Conservation (phyloP, 2,329 filamentous ascomycete species). For the Gremmenia infestans region DNA sequence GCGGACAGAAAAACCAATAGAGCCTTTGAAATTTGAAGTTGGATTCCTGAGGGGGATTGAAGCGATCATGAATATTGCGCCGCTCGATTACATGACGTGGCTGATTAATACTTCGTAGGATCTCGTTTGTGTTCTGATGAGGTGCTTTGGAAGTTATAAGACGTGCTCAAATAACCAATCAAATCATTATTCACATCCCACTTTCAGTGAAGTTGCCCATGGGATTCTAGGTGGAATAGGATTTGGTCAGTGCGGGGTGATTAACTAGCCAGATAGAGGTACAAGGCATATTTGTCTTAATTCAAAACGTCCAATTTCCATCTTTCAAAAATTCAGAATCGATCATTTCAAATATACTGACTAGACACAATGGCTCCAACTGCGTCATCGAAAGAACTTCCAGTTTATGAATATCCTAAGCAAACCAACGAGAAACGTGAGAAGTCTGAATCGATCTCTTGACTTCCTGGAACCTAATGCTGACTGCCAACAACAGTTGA, state of each 20-base stretch:
- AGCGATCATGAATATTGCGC: slow-evolving; percentile 10
- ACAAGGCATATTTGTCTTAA: too few relatives aligned
- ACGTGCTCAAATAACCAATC: neutral
- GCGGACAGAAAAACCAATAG: neutral
- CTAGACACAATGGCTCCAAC: neutral
- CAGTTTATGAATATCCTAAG: slow-evolving; percentile 1
- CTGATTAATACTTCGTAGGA: too few relatives aligned
- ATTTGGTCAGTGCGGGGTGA: too few relatives aligned
- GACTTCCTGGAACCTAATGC: neutral
- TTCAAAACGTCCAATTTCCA: too few relatives aligned
- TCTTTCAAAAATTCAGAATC: too few relatives aligned
- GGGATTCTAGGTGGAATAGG: neutral
- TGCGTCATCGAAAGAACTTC: neutral
- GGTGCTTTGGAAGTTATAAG: slow-evolving; percentile 3
- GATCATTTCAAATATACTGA: too few relatives aligned
- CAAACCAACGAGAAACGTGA: slow-evolving; percentile 15
- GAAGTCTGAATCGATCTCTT: neutral
- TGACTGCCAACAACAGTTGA: neutral
- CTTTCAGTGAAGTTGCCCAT: neutral
- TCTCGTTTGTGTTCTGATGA: neutral
- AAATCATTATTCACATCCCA: neutral
- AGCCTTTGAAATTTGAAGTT: neutral
- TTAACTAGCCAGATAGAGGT: too few relatives aligned
- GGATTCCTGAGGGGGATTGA: slow-evolving; percentile 15
- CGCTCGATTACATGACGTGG: slow-evolving; percentile 19